Base-by-base conservation (phyloP, 805 yeast genomes). In the Kodamaea nitidulidarum region DNA sequence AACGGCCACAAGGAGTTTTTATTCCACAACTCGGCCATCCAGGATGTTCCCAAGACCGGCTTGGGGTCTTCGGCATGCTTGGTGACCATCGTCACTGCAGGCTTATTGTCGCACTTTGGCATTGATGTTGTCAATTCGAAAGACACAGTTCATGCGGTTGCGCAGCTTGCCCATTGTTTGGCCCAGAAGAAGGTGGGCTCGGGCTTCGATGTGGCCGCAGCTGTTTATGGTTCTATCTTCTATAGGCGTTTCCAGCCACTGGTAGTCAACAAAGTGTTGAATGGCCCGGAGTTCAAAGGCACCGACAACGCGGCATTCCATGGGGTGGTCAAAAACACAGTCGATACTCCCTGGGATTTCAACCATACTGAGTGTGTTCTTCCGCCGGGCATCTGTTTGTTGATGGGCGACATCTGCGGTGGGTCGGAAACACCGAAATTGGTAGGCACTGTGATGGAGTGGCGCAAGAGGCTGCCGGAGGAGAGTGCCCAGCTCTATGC, bases 131-230 rank as follows among this genome's bases (percentile, higher is more conserved):
- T 48, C 18, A 5, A 30, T 1, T 10, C 39, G 10, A 41, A 45
- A 6, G 50, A 60, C 4, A 44, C 58, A n/a, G 68, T 91, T 25
- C 98, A 93, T 58, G 91, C 88, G 51, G 61, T 88, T 18, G 78
- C 96, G 0, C 98, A 93, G 58, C 68, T 86, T 7, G 83, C 95
- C 0, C 98, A 93, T 59, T 90, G 96, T 58, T 73, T 78, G 41
- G 98, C 98, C 2, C 98, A 93, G 59, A 86, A 87, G 22, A 93
- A 93, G 60, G 81, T 93, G 17, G 98, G 98, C 0, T 88, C 96
- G 3, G 98, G 98, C 0, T 93, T 93, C 60, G 98, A 93, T 56
- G 95, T 93, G 30, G 98, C 96, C 0, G 82, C 97, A 17, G 98
- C 98, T 0, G 82, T 86, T 0, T 91, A 73, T 60, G 98, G 98